Percentiles rank a stretch among this genome's conserved stretches.
These are phyloP conservation scores for Cardamine occulta DNA, from an alignment of 345 rosid genomes.

Conservation along the genomic window DNA sequence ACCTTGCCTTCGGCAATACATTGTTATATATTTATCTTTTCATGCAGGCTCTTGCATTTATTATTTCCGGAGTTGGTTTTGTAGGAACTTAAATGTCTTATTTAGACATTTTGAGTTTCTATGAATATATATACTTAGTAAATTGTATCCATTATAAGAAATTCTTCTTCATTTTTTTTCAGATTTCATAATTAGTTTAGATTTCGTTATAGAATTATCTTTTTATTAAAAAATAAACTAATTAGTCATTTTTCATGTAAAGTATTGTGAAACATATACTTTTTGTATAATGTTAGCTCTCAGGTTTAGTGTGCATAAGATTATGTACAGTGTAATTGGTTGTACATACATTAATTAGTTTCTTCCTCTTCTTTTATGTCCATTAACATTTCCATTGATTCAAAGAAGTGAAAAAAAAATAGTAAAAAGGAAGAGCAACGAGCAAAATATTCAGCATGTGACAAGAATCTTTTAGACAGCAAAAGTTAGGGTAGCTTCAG, in stretches of 20 bases:
- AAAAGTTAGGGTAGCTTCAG: not conserved
- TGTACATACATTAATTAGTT: not conserved
- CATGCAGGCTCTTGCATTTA: slow-evolving; percentile 75
- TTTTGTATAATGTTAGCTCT: not conserved
- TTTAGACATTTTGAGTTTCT: slow-evolving; percentile 2
- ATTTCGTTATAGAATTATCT: not conserved
- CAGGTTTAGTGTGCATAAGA: not conserved
- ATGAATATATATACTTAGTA: not conserved
- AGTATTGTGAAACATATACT: not conserved
- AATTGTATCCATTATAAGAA: not conserved
- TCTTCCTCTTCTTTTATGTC: not conserved
- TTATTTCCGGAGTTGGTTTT: slow-evolving; percentile 69
- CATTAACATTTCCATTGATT: not conserved
- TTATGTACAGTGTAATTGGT: not conserved
- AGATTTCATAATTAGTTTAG: not conserved
- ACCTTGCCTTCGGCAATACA: slow-evolving; percentile 59
- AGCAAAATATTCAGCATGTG: not conserved
- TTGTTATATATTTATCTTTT: slow-evolving; percentile 64
- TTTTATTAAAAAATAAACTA: not conserved
- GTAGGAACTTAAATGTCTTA: slow-evolving; percentile 55
- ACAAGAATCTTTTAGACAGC: not conserved
- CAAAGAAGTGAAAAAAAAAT: not conserved
- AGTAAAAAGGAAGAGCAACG: not conserved
- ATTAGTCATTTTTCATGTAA: not conserved
- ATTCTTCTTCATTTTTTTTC: not conserved